These are phyloP conservation scores for Aaosphaeria pasadenensis DNA, from an alignment of 2,329 filamentous ascomycete genomes.

Conservation along the genomic window DNA sequence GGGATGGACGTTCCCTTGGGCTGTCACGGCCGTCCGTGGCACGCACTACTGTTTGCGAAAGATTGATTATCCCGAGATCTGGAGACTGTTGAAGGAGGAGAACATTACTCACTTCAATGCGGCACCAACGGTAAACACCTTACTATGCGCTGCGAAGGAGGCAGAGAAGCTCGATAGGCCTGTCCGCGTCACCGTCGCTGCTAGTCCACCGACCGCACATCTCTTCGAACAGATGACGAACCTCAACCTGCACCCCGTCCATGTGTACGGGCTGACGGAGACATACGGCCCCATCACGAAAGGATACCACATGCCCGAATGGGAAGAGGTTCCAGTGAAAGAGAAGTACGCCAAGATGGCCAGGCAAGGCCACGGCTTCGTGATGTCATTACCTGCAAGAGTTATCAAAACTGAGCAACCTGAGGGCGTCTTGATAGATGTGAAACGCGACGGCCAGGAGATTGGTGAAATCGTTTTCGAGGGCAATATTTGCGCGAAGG, in stretches of 20 bases:
- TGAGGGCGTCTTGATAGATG: slow-evolving; percentile 64
- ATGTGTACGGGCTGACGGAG: slow-evolving; percentile 85
- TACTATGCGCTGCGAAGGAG: slow-evolving; percentile 77
- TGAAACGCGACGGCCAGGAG: slow-evolving; percentile 67
- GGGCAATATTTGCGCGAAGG: slow-evolving; percentile 89
- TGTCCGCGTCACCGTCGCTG: slow-evolving; percentile 88
- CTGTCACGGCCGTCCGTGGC: slow-evolving; percentile 88
- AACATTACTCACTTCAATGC: slow-evolving; percentile 93
- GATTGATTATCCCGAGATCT: slow-evolving; percentile 92
- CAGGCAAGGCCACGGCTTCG: slow-evolving; percentile 86
- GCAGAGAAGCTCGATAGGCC: slow-evolving; percentile 66
- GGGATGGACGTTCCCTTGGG: slow-evolving; percentile 86
- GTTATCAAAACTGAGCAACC: slow-evolving; percentile 77
- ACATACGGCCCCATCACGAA: slow-evolving; percentile 97
- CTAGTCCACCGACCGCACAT: slow-evolving; percentile 82
- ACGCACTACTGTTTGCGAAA: slow-evolving; percentile 93
- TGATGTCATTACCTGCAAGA: slow-evolving; percentile 76
- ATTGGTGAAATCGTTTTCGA: slow-evolving; percentile 82
- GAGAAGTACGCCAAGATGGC: slow-evolving; percentile 91
- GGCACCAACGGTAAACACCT: slow-evolving; percentile 92
- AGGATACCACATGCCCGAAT: slow-evolving; percentile 81
- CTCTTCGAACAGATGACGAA: slow-evolving; percentile 90
- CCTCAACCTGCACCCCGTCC: slow-evolving; percentile 84
- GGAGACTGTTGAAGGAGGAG: slow-evolving; percentile 82
- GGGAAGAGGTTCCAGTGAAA: slow-evolving; percentile 69